phyloP scores from a whole-genome alignment of 2,329 filamentous ascomycete genomes.

The Ambrosiella cleistominuta region DNA sequence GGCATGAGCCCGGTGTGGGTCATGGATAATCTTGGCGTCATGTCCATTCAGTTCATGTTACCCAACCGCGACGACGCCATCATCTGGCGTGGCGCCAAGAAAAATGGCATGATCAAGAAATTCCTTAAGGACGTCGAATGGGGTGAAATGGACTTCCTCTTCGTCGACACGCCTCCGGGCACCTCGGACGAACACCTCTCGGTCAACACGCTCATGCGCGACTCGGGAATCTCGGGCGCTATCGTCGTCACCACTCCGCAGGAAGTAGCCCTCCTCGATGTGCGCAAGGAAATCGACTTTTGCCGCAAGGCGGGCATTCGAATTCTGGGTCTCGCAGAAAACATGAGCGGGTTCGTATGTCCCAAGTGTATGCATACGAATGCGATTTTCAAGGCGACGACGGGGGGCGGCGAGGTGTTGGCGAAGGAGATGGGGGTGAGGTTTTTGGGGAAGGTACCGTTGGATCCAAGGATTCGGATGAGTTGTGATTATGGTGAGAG shows the following conservation, averaged over 20 bases:
- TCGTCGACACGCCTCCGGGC: slow-evolving; percentile 90
- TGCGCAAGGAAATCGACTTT: slow-evolving; percentile 95
- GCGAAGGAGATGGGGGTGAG: slow-evolving; percentile 76
- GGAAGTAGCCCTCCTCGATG: slow-evolving; percentile 80
- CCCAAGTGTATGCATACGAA: slow-evolving; percentile 69
- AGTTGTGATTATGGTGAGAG: slow-evolving; percentile 95
- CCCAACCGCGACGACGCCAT: slow-evolving; percentile 86
- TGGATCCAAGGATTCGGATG: slow-evolving; percentile 91
- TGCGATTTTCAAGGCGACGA: slow-evolving; percentile 82
- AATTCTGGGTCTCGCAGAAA: slow-evolving; percentile 82
- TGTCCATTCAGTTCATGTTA: slow-evolving; percentile 98
- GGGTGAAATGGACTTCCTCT: slow-evolving; percentile 82
- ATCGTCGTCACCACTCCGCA: slow-evolving; percentile 90
- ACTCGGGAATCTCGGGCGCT: slow-evolving; percentile 82
- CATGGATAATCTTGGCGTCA: slow-evolving; percentile 79
- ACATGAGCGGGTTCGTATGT: slow-evolving; percentile 96
- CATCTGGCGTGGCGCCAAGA: slow-evolving; percentile 96
- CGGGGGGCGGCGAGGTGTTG: slow-evolving; percentile 64
- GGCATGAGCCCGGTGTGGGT: slow-evolving; percentile 97
- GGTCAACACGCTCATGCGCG: slow-evolving; percentile 80
- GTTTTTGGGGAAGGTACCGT: slow-evolving; percentile 74
- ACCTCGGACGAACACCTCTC: slow-evolving; percentile 91
- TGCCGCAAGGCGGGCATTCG: slow-evolving; percentile 85
- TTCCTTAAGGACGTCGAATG: slow-evolving; percentile 97
- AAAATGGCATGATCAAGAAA: slow-evolving; percentile 95